Evolutionary conservation across 768 basidiomycete species (phyloP).

Genomic region (Phaeolepiota aurea): DNA sequence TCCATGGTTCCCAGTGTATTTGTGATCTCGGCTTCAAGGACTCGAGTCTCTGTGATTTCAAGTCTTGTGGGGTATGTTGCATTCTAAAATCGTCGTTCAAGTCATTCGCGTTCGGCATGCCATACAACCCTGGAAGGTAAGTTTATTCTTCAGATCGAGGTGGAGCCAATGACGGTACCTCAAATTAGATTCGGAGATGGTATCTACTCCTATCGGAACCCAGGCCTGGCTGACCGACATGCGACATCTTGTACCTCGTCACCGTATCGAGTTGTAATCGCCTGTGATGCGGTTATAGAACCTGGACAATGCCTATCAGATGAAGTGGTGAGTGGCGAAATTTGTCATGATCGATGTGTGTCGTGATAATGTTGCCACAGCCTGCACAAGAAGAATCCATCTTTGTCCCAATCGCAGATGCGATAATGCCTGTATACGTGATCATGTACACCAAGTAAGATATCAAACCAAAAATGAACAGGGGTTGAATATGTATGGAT

Average conservation of each 20-base stretch:
- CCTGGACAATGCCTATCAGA: slow-evolving; percentile 17
- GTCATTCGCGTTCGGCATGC: slow-evolving; percentile 46
- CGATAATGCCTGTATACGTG: slow-evolving; percentile 48
- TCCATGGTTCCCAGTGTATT: slow-evolving; percentile 58
- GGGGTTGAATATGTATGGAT: slow-evolving; percentile 6
- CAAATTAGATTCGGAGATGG: slow-evolving; percentile 47
- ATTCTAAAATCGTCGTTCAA: slow-evolving; percentile 51
- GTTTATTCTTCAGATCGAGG: slow-evolving; percentile 7
- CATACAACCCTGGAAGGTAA: slow-evolving; percentile 47
- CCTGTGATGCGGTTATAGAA: slow-evolving; percentile 44
- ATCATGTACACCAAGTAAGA: slow-evolving; percentile 45
- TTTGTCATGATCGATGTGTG: not conserved
- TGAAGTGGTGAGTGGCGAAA: slow-evolving; percentile 17
- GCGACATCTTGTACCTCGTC: slow-evolving; percentile 63
- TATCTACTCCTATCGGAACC: slow-evolving; percentile 54
- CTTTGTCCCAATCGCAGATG: slow-evolving; percentile 45
- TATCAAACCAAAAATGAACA: slow-evolving; percentile 3
- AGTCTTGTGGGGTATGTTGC: slow-evolving; percentile 59
- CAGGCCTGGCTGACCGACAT: slow-evolving; percentile 45
- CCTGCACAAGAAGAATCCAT: slow-evolving; percentile 38
- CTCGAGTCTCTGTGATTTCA: slow-evolving; percentile 41
- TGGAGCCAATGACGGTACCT: slow-evolving; percentile 4
- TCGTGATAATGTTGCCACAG: slow-evolving; percentile 17
- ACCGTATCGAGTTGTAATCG: slow-evolving; percentile 59
- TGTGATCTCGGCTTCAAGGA: slow-evolving; percentile 58